Percentiles rank a stretch among this genome's conserved stretches.
phyloP scores from a whole-genome alignment of 75 land plant species.

The Azolla pinnata region DNA sequence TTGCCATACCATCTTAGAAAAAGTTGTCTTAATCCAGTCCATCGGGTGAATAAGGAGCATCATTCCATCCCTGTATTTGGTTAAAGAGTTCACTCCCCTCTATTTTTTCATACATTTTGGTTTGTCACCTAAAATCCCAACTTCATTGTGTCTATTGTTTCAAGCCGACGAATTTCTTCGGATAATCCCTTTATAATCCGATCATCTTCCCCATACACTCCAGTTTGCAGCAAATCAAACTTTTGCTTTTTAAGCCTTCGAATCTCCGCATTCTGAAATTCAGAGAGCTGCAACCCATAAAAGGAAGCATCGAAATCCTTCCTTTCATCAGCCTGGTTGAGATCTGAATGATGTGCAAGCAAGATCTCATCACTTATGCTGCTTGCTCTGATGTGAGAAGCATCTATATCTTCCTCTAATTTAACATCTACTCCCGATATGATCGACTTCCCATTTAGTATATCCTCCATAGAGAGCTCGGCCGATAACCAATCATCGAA shows the following conservation, averaged over 20 bases:
- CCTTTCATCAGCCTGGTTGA: not conserved
- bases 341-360: not conserved
- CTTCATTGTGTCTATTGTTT: not conserved
- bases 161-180: conserved; percentile 17
- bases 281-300: conserved; percentile 3
- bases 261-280: conserved; percentile 8
- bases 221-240: conserved; percentile 16
- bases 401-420: not conserved
- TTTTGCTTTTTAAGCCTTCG: conserved; percentile 12
- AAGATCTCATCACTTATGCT: not conserved
- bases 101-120: too few species aligned
- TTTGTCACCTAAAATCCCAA: not conserved
- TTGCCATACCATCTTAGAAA: too few species aligned
- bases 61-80: too few species aligned
- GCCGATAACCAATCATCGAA: not conserved
- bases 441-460: too few species aligned
- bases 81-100: too few species aligned
- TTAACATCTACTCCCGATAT: not conserved
- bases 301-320: conserved; percentile 1
- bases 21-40: too few species aligned
- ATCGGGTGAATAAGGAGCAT: too few species aligned
- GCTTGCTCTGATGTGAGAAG: not conserved
- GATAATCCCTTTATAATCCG: conserved; percentile 15
- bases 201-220: conserved; percentile 12
- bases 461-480: too few species aligned